A percentile compares a stretch with the other conserved stretches of the same genome.
These are phyloP conservation scores for Fusarium beomiforme DNA, from an alignment of 2,329 filamentous ascomycete species.

Conservation along the genomic window DNA sequence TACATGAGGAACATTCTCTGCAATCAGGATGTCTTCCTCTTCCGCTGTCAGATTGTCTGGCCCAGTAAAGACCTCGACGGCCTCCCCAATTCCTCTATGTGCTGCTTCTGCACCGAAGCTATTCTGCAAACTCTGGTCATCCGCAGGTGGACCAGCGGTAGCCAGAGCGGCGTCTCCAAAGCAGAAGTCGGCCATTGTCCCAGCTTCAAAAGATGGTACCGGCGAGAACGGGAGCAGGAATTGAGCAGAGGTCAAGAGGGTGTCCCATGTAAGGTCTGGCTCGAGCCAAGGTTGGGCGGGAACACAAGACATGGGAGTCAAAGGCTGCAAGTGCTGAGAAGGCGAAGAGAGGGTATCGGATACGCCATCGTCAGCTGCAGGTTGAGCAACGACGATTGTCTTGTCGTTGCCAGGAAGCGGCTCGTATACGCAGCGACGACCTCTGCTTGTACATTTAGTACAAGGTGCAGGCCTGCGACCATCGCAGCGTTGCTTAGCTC, in stretches of 20 bases:
- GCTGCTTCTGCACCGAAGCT: background rate
- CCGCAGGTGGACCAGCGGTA: background rate
- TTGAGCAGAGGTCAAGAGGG: background rate
- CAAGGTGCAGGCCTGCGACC: background rate
- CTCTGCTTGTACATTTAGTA: background rate
- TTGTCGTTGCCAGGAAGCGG: too few species aligned
- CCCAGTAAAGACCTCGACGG: background rate
- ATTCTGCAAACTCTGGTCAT: too few species aligned
- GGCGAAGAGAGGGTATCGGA: background rate
- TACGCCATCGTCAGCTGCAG: background rate
- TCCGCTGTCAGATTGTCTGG: background rate
- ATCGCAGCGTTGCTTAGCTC: background rate
- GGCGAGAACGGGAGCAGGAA: background rate
- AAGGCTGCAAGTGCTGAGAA: background rate
- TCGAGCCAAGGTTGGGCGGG: background rate
- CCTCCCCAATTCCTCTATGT: background rate
- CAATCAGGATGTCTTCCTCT: background rate
- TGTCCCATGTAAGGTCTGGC: background rate
- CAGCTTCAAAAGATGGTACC: background rate
- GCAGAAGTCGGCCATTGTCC: background rate
- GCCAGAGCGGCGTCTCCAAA: background rate
- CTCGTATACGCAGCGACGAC: background rate
- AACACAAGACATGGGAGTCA: background rate
- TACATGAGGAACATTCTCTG: background rate
- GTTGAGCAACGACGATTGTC: background rate